Evolutionary conservation across 2,329 filamentous ascomycete genomes (phyloP).

Genomic region (Samsoniella hepiali): DNA sequence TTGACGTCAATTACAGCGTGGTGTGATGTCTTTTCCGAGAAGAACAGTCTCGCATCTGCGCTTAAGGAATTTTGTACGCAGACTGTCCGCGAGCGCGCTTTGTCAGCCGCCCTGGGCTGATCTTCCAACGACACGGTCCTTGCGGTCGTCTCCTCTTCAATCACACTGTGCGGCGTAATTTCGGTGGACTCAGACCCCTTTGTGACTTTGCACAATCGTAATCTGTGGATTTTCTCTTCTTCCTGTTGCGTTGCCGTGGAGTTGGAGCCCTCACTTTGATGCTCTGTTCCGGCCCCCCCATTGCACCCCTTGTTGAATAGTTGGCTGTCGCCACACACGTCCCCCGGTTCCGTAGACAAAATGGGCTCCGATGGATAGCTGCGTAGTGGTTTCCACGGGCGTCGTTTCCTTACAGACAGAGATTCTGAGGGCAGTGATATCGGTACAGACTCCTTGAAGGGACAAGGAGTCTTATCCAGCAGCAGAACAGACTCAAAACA

Average conservation of each 20-base stretch:
- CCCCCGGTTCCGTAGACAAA: neutral
- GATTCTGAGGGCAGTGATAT: conserved; percentile 1
- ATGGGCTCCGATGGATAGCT: conserved; percentile 13
- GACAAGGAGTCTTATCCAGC: conserved; percentile 85
- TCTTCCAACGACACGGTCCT: neutral
- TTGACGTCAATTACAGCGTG: neutral
- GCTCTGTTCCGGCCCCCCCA: neutral
- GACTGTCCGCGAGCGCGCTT: neutral
- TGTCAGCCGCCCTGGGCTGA: too few species aligned
- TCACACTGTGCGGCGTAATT: neutral
- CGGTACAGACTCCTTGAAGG: conserved; percentile 56
- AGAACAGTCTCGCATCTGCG: neutral
- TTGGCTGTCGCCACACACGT: neutral
- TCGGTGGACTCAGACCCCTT: too few species aligned
- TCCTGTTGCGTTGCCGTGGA: neutral
- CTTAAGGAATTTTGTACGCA: neutral
- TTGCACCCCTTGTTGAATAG: neutral
- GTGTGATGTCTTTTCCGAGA: too few species aligned
- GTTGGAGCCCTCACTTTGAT: neutral
- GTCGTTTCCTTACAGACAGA: conserved; percentile 1
- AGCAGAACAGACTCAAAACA: conserved; percentile 70
- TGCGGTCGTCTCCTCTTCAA: neutral
- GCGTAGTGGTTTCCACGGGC: conserved; percentile 6
- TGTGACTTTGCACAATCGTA: neutral
- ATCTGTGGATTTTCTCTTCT: neutral